Conservation (phyloP, 352 stramenopile genomes). For the Thraustochytrium striatum region DNA sequence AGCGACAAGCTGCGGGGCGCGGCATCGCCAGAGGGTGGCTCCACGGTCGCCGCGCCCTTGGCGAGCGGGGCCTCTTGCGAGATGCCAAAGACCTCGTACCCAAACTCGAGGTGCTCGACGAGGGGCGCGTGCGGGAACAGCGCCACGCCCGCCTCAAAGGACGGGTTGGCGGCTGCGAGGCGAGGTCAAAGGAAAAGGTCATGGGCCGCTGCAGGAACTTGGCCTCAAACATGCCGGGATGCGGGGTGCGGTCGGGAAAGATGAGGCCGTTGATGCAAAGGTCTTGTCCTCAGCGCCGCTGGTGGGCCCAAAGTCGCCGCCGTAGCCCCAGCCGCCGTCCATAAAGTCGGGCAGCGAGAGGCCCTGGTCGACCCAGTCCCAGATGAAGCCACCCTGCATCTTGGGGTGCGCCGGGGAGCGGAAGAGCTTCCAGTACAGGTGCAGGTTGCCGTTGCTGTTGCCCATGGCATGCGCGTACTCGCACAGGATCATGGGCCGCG, state of each 20-base stretch:
- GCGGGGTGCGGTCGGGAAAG: slow-evolving; percentile 39
- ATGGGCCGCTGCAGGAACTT: slow-evolving; percentile 41
- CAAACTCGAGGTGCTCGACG: background rate
- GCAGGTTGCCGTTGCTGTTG: slow-evolving; percentile 71
- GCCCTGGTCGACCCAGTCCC: slow-evolving; percentile 81
- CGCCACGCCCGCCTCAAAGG: background rate
- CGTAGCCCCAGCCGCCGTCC: slow-evolving; percentile 53
- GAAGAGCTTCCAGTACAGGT: slow-evolving; percentile 72
- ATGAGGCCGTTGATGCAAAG: slow-evolving; percentile 44
- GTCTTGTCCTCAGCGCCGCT: slow-evolving; percentile 17
- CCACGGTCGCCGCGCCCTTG: background rate
- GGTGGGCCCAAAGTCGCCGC: slow-evolving; percentile 51
- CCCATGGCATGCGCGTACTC: slow-evolving; percentile 81
- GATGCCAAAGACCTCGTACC: background rate
- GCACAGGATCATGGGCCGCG: slow-evolving; percentile 71
- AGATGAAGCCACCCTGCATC: slow-evolving; percentile 78
- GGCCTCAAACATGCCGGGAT: slow-evolving; percentile 26
- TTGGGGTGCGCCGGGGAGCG: slow-evolving; percentile 53
- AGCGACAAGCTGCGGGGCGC: background rate
- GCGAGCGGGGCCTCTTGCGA: background rate
- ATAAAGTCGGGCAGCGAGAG: slow-evolving; percentile 44
- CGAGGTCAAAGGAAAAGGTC: background rate
- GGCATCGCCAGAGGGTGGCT: background rate
- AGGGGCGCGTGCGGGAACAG: background rate
- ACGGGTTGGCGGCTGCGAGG: no score